Base-by-base conservation (phyloP, 2,329 filamentous ascomycete genomes). In the Cercospora sp. region DNA sequence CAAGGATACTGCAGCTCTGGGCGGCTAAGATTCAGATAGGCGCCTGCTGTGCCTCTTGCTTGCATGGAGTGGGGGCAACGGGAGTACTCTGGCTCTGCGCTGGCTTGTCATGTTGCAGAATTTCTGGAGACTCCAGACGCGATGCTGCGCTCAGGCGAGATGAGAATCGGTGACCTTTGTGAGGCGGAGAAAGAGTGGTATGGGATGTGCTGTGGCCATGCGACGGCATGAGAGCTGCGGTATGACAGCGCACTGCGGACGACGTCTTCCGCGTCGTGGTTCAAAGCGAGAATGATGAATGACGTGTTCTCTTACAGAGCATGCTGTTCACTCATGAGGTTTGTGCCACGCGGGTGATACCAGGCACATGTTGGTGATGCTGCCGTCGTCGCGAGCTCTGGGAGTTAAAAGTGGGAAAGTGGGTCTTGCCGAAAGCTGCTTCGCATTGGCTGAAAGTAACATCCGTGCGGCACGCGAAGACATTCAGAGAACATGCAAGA, bases 11-110 rank as follows among this genome's bases (percentile, higher is more conserved):
- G 55, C 55, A 32, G 55, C 55, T 58, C 55, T 66, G 57, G 57
- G 64, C 64, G 64, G 64, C 64, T 66, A 66, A 61, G 59, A 51
- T 37, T 32, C 13, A 43, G n/a, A 59, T 66, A 66, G 28, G 64
- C 58, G 64, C 64, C 58, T 62, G 57, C 58, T 66, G 58, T 66
- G 55, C 58, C 58, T 66, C 58, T 61, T 61, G 63, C 45, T 58
- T 65, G 63, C 63, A 64, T 34, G 26, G 51, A 58, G 55, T 58
- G 55, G 55, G 55, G 55, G 18, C 28, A 37, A 28, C 55, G 55
- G 55, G 28, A 21, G 28, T 21, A 58, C 28, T 58, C 28, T 32
- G 28, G 55, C 55, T 32, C 55, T 34, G 28, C 28, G 55, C 32
- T 58, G 55, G 26, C 32, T 43, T n/a, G 58, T 10, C 58, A 26